These are phyloP conservation scores for Penicillium fimorum DNA, from an alignment of 495 filamentous ascomycete species.

Conservation along the genomic window DNA sequence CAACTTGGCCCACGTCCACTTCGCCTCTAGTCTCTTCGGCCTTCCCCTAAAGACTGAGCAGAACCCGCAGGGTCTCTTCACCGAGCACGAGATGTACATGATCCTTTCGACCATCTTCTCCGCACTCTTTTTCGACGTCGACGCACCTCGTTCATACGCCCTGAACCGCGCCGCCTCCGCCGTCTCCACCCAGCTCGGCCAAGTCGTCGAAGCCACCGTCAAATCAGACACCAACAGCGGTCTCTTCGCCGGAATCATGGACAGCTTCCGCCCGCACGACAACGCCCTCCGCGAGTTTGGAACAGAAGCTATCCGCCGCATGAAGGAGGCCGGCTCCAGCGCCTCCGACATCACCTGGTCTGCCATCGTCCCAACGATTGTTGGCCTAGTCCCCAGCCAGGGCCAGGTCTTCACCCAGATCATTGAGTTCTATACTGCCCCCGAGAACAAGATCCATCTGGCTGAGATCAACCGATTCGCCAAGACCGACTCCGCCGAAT, in stretches of 20 bases:
- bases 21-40: constrained; percentile 68
- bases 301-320: constrained; percentile 62
- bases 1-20: constrained; percentile 69
- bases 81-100: constrained; percentile 75
- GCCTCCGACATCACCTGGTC: constrained; percentile 70
- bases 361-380: constrained; percentile 63
- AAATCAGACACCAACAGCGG: constrained; percentile 59
- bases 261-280: constrained; percentile 53
- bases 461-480: constrained; percentile 58
- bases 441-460: constrained; percentile 53
- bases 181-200: constrained; percentile 61
- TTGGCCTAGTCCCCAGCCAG: constrained; percentile 66
- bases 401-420: constrained; percentile 73
- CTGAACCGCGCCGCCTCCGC: constrained; percentile 61
- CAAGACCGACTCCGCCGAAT: constrained; percentile 44
- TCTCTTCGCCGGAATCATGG: constrained; percentile 55
- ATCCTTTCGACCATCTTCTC: constrained; percentile 67
- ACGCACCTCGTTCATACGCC: constrained; percentile 51
- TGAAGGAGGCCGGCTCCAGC: constrained; percentile 63
- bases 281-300: constrained; percentile 64
- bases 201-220: constrained; percentile 60
- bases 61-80: constrained; percentile 68
- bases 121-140: constrained; percentile 56
- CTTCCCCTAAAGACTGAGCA: constrained; percentile 71
- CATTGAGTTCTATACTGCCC: constrained; percentile 73